Conservation (phyloP, 1,284 basidiomycete species). For the Hortiboletus rubellus region DNA sequence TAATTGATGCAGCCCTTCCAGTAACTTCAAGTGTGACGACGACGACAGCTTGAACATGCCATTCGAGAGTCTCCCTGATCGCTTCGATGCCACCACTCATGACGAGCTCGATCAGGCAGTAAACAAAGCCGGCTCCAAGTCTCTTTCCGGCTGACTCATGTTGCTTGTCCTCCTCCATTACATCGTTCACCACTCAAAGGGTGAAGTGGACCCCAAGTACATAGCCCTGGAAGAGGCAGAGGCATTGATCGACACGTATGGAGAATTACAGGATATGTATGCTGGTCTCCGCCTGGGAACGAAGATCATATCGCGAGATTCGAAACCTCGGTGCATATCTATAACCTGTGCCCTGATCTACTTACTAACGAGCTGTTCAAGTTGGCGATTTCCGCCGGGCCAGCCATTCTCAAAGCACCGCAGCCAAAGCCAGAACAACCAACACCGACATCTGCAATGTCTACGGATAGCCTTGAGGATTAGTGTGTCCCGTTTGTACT, state of each 20-base stretch:
- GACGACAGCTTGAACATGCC: not conserved
- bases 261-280: not conserved
- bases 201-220: not conserved
- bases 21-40: no score
- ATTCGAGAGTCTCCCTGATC: not conserved
- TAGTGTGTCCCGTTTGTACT: not conserved
- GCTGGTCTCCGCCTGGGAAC: not conserved
- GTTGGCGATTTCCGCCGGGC: no score
- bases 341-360: not conserved
- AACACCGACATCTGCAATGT: not conserved
- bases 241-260: not conserved
- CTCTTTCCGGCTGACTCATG: not conserved
- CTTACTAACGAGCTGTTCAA: not conserved
- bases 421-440: not conserved
- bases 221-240: not conserved
- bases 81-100: not conserved
- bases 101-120: not conserved
- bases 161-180: not conserved
- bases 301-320: constrained; percentile 5
- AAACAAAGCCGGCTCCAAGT: not conserved
- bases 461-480: not conserved
- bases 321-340: constrained; percentile 6
- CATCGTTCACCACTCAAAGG: not conserved
- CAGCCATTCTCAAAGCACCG: not conserved
- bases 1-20: no score